Base-by-base conservation (phyloP, 768 basidiomycete species). In the Pleurotus giganteus region DNA sequence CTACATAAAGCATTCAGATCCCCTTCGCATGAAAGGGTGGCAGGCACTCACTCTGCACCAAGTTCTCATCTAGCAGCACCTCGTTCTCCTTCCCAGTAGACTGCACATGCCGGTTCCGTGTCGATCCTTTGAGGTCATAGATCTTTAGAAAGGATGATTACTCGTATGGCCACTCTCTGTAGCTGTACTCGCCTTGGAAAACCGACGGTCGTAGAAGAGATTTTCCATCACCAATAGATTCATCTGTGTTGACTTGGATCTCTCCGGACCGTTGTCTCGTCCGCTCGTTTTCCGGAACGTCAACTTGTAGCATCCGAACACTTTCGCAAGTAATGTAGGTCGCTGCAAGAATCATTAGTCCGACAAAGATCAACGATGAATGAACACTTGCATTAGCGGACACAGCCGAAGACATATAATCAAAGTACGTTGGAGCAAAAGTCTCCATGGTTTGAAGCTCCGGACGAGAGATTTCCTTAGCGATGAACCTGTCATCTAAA, bases 151-250 rank as follows among this genome's bases (percentile, higher is more conserved):
- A 36, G 17, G 7, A n/a, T 5, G 42, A 23, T 21, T 1, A 15
- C 84, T 41, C 84, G 83, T 74, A 80, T 15, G 4, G 19, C 34
- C 28, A 39, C 49, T 12, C 4, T 12, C 34, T 56, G 57, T 15
- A 19, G 32, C 58, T 41, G 39, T 6, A n/a, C 39, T n/a, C 63
- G 91, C 93, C 79, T 89, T 92, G 2, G 88, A 85, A 63, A 98
- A 96, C 9, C 88, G 83, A 53, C 91, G 82, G 59, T 95, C 91
- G 68, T 97, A 95, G 66, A 98, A 97, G 8, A 96, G 74, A 63
- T 95, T 99, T 71, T 99, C 97, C 96, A 98, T 98, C 46, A 99
- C 91, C 32, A 98, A 74, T 19, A 99, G 76, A 63, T 97, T 97
- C 91, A 98, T 95, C 61, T 94, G 85, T 5, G 89, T 91, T 2